Evolutionary conservation across 805 yeast species (phyloP).

Genomic region (Phaffomyces thermotolerans): DNA sequence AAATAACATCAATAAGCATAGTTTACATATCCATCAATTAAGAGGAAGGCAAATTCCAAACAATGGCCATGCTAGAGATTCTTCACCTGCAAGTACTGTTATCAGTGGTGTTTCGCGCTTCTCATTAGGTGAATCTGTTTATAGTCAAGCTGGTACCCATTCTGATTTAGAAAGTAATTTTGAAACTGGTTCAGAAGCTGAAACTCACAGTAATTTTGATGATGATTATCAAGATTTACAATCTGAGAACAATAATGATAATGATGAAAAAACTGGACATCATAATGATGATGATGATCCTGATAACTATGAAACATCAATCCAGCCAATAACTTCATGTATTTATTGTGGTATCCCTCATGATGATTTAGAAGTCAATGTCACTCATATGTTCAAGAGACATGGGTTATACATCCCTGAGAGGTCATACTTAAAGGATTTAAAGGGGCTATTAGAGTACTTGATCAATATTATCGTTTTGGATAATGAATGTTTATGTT

Average conservation of each 20-base stretch:
- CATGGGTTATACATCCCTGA: conserved; percentile 93
- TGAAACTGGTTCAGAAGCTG: conserved; percentile 47
- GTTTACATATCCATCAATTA: conserved; percentile 11
- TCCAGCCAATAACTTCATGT: conserved; percentile 42
- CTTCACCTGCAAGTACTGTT: conserved; percentile 49
- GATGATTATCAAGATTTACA: conserved; percentile 23
- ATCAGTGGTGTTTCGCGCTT: conserved; percentile 48
- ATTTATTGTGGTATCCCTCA: conserved; percentile 51
- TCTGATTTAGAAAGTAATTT: conserved; percentile 28
- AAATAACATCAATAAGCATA: conserved; percentile 5
- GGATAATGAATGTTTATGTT: conserved; percentile 78
- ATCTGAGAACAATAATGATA: neutral
- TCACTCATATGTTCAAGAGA: conserved; percentile 66
- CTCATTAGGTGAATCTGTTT: conserved; percentile 42
- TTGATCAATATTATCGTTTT: conserved; percentile 74
- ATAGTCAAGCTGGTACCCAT: conserved; percentile 27
- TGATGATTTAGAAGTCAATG: conserved; percentile 47
- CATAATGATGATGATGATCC: conserved; percentile 12
- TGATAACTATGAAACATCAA: conserved; percentile 25
- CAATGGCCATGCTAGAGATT: conserved; percentile 25
- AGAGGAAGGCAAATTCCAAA: conserved; percentile 23
- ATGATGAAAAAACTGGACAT: neutral
- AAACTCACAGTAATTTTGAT: conserved; percentile 31
- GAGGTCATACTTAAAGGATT: conserved; percentile 55
- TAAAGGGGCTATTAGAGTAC: conserved; percentile 65